These are phyloP conservation scores for Cladosporium sp. DNA, from an alignment of 2,329 filamentous ascomycete genomes.

Conservation along the genomic window DNA sequence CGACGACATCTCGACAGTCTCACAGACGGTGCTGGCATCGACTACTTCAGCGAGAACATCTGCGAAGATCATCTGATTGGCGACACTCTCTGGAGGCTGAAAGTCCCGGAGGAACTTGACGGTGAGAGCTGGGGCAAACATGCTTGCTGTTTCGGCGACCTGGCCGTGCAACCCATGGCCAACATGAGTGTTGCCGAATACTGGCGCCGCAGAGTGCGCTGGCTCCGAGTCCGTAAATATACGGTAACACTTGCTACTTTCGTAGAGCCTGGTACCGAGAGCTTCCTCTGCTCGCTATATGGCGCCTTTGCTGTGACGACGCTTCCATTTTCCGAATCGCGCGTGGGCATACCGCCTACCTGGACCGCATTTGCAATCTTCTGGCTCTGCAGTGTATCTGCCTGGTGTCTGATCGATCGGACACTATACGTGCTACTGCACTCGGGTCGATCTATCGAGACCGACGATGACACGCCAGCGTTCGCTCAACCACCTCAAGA, in stretches of 20 bases:
- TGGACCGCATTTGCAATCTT: conserved; percentile 63
- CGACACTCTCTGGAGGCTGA: conserved; percentile 77
- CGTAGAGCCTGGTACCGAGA: conserved; percentile 89
- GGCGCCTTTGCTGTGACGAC: conserved; percentile 75
- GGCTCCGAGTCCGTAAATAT: conserved; percentile 91
- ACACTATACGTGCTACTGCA: conserved; percentile 70
- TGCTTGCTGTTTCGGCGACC: conserved; percentile 75
- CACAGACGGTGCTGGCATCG: conserved; percentile 65
- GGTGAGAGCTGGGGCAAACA: conserved; percentile 65
- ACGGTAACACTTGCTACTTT: conserved; percentile 85
- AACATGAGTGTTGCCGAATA: conserved; percentile 76
- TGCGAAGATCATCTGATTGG: conserved; percentile 97
- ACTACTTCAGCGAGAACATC: conserved; percentile 92
- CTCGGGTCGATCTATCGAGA: conserved; percentile 64
- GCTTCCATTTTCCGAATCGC: conserved; percentile 57
- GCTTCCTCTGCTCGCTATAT: conserved; percentile 76
- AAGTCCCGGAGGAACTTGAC: conserved; percentile 38
- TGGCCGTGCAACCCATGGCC: conserved; percentile 85
- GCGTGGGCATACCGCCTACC: conserved; percentile 55
- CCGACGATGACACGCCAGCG: conserved; percentile 67
- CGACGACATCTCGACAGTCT: conserved; percentile 80
- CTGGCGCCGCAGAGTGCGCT: conserved; percentile 74
- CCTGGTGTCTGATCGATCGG: conserved; percentile 76
- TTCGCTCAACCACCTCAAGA: conserved; percentile 59
- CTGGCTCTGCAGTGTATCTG: conserved; percentile 61